Evolutionary conservation across 2,329 filamentous ascomycete species (phyloP).

Genomic region (Venturia aucupariae): DNA sequence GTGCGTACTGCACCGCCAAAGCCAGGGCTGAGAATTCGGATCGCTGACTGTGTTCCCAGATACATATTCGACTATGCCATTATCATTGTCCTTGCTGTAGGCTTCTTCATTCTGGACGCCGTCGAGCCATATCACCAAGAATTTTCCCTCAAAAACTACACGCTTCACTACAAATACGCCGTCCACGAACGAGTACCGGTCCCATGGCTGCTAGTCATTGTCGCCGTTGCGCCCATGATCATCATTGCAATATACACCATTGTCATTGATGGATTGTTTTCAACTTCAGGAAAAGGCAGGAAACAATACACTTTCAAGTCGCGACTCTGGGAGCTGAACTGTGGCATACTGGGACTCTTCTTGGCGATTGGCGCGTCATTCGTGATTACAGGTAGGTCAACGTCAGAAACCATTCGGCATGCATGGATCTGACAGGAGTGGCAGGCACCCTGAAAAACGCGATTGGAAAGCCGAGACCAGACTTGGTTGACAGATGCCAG

Average conservation of each 20-base stretch:
- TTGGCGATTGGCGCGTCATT: constrained; percentile 47
- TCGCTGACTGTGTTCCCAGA: constrained; percentile 28
- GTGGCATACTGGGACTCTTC: constrained; percentile 47
- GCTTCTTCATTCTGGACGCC: constrained; percentile 12
- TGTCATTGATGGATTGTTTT: constrained; percentile 50
- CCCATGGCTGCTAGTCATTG: constrained; percentile 38
- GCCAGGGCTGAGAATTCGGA: background rate
- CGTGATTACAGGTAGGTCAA: constrained; percentile 36
- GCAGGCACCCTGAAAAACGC: constrained; percentile 45
- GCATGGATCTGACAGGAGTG: background rate
- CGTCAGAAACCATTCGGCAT: background rate
- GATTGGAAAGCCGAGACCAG: constrained; percentile 50
- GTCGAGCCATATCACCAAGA: constrained; percentile 15
- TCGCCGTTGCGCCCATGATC: constrained; percentile 38
- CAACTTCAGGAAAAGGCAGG: constrained; percentile 33
- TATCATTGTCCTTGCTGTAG: constrained; percentile 25
- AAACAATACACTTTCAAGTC: constrained; percentile 44
- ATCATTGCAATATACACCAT: constrained; percentile 49
- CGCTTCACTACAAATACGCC: constrained; percentile 50
- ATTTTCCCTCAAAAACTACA: constrained; percentile 34
- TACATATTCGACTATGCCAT: constrained; percentile 52
- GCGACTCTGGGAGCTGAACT: constrained; percentile 53
- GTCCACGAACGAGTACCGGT: constrained; percentile 46
- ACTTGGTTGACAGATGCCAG: constrained; percentile 48
- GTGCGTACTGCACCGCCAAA: constrained; percentile 28